Conservation (phyloP, 2,329 filamentous ascomycete species). For the Fusarium goolgardi region DNA sequence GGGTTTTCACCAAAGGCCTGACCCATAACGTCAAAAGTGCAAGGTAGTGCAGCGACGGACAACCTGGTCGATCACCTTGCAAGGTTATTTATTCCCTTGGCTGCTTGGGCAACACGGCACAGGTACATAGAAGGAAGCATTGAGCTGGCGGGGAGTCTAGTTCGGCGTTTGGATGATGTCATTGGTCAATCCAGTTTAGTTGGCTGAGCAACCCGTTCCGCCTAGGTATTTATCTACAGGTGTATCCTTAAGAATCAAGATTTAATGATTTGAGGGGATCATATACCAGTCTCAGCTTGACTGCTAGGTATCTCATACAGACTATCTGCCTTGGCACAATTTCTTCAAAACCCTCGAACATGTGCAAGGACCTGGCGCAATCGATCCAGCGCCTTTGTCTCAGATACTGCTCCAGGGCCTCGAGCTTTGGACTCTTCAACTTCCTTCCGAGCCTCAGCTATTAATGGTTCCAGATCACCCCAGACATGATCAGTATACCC, state of each 20-base stretch:
- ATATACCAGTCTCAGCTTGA: neutral
- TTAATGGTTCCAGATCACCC: slow-evolving; percentile 70
- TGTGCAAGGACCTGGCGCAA: slow-evolving; percentile 55
- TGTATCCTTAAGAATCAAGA: neutral
- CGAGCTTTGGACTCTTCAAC: slow-evolving; percentile 55
- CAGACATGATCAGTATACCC: slow-evolving; percentile 74
- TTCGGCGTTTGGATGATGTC: slow-evolving; percentile 44
- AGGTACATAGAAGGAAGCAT: slow-evolving; percentile 22
- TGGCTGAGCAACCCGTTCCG: slow-evolving; percentile 47
- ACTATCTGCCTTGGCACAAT: neutral
- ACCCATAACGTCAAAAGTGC: slow-evolving; percentile 30
- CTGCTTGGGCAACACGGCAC: slow-evolving; percentile 30
- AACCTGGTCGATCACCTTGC: slow-evolving; percentile 12
- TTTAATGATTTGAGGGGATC: neutral
- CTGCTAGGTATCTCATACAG: neutral
- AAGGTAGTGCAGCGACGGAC: slow-evolving; percentile 32
- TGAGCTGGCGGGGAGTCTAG: slow-evolving; percentile 11
- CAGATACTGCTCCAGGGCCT: slow-evolving; percentile 34
- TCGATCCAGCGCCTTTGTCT: slow-evolving; percentile 51
- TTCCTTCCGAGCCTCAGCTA: slow-evolving; percentile 67
- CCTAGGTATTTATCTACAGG: too few species aligned
- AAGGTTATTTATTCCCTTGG: slow-evolving; percentile 25
- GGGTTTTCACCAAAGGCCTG: slow-evolving; percentile 28
- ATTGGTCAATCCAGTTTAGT: slow-evolving; percentile 47
- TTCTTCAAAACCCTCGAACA: slow-evolving; percentile 48